Percentiles rank a stretch among this genome's conserved stretches.
Conservation (phyloP, 257 asterid species). For the Avicennia marina region DNA sequence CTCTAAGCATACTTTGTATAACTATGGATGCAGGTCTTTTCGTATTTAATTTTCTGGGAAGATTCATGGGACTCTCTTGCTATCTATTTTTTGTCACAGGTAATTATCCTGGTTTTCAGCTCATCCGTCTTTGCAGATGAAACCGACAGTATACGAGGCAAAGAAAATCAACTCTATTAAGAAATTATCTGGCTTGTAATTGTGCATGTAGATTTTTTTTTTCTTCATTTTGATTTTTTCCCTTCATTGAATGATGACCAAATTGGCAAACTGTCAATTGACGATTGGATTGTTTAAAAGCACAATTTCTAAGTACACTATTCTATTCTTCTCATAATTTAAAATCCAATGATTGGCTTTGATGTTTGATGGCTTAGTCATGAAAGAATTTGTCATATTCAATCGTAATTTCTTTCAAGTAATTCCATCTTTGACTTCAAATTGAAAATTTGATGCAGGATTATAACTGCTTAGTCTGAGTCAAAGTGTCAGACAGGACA, state of each 20-base stretch:
- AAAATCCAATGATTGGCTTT: no score
- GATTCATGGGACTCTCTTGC: slow-evolving; percentile 70
- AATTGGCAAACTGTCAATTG: background rate
- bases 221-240: no score
- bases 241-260: background rate
- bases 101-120: slow-evolving; percentile 31
- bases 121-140: no score
- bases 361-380: no score
- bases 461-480: no score
- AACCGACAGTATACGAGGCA: background rate
- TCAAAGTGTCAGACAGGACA: no score
- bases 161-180: slow-evolving; percentile 5
- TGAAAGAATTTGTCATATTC: no score
- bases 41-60: slow-evolving; percentile 44
- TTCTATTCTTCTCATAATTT: no score
- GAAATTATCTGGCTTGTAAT: slow-evolving; percentile 1
- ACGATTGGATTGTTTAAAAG: slow-evolving; percentile 12
- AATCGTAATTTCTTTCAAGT: no score
- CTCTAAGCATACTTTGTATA: slow-evolving; percentile 13
- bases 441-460: no score
- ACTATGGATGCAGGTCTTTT: slow-evolving; percentile 59
- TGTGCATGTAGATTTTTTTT: no score
- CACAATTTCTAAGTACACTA: slow-evolving; percentile 16
- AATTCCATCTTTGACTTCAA: no score
- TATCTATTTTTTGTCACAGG: slow-evolving; percentile 65